Conservation (phyloP, 768 basidiomycete species). For the Daedaleopsis sinensis region DNA sequence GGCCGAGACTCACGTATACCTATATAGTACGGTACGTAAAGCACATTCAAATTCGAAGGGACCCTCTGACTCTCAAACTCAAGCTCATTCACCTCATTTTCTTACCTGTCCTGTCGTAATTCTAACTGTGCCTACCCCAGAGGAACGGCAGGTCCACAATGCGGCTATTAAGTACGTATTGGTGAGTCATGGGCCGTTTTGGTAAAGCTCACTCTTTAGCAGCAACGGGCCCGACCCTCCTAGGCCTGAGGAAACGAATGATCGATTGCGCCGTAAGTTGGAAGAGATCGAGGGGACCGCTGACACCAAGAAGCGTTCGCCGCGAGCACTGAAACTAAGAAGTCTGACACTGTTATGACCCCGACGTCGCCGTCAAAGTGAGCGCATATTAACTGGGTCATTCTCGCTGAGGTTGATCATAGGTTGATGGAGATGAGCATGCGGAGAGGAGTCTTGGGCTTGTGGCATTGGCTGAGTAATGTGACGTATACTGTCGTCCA, state of each 20-base stretch:
- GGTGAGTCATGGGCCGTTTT: background rate
- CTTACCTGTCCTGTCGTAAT: background rate
- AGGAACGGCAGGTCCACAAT: conserved; percentile 19
- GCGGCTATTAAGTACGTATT: conserved; percentile 9
- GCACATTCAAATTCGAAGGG: background rate
- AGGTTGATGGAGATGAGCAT: too few species aligned
- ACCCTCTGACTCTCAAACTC: background rate
- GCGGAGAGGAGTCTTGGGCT: too few species aligned
- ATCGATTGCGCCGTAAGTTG: conserved; percentile 26
- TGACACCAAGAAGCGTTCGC: conserved; percentile 11
- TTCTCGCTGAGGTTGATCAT: too few species aligned
- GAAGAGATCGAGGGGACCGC: conserved; percentile 20
- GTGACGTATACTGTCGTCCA: too few species aligned
- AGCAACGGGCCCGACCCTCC: conserved; percentile 33
- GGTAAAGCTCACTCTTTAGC: background rate
- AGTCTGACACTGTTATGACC: conserved; percentile 4
- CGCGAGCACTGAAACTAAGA: conserved; percentile 9
- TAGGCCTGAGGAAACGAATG: conserved; percentile 32
- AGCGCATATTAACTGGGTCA: too few species aligned
- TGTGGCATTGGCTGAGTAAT: too few species aligned
- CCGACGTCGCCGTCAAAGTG: background rate
- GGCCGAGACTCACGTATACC: too few species aligned
- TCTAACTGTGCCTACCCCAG: conserved; percentile 2
- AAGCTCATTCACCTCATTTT: background rate
- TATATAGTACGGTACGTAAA: too few species aligned